Evolutionary conservation across 2,329 filamentous ascomycete genomes (phyloP).

Genomic region (Fusarium sp.): DNA sequence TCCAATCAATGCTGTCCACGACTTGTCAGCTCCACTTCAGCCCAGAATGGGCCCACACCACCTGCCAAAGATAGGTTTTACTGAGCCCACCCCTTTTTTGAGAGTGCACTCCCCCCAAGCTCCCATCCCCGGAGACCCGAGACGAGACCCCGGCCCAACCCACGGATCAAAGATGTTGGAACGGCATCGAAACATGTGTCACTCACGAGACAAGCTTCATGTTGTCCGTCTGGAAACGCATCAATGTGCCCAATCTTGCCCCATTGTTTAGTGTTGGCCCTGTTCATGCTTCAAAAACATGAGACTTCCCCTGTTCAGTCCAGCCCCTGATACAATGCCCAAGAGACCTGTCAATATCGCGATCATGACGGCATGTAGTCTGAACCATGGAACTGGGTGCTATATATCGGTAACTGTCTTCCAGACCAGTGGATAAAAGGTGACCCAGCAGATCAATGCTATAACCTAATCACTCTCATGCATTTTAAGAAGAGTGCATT

Average conservation of each 20-base stretch:
- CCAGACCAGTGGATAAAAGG: neutral
- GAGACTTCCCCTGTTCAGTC: neutral
- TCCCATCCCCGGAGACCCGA: constrained; percentile 2
- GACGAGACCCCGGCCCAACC: neutral
- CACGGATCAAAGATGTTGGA: neutral
- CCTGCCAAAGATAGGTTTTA: neutral
- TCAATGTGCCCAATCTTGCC: neutral
- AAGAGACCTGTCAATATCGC: neutral
- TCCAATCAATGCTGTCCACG: constrained; percentile 37
- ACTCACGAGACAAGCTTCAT: constrained; percentile 1
- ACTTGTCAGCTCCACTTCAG: constrained; percentile 18
- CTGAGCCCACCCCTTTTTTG: neutral
- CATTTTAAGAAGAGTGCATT: neutral
- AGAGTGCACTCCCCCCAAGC: constrained; percentile 16
- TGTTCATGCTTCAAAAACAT: neutral
- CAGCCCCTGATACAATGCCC: neutral
- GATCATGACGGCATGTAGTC: neutral
- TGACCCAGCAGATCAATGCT: neutral
- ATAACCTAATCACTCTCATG: neutral
- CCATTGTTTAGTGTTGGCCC: neutral
- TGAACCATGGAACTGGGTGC: neutral
- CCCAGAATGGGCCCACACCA: neutral
- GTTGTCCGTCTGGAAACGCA: neutral
- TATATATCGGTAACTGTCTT: neutral
- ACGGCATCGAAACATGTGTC: neutral